phyloP scores from a whole-genome alignment of 768 basidiomycete genomes.

The Panus rudis region DNA sequence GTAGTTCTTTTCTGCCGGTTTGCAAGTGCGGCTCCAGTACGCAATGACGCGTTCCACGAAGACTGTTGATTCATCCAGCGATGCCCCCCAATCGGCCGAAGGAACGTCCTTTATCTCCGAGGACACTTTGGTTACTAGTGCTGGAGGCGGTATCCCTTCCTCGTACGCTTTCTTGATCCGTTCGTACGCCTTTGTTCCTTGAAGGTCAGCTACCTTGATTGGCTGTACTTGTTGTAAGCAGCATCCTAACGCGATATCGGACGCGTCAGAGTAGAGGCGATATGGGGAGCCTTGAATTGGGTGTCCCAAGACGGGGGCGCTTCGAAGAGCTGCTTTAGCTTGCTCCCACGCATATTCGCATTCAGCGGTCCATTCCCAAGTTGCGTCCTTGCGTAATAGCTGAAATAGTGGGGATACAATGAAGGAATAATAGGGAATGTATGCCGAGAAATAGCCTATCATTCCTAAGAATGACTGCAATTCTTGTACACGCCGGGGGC shows the following conservation, averaged over 20 bases:
- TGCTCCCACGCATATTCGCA: constrained; percentile 24
- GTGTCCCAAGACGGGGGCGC: constrained; percentile 28
- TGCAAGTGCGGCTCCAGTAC: constrained; percentile 20
- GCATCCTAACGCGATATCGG: constrained; percentile 16
- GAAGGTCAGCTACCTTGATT: constrained; percentile 13
- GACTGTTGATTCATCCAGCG: constrained; percentile 16
- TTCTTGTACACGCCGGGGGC: constrained; percentile 11
- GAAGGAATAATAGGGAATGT: constrained; percentile 29
- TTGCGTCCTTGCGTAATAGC: constrained; percentile 23
- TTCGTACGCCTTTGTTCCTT: constrained; percentile 16
- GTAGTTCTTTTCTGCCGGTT: constrained; percentile 23
- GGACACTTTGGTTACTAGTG: constrained; percentile 6
- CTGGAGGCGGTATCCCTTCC: constrained; percentile 6
- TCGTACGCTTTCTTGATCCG: constrained; percentile 8
- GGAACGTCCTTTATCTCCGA: constrained; percentile 5
- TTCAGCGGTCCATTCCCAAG: constrained; percentile 18
- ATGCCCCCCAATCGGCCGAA: constrained; percentile 9
- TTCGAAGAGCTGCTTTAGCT: constrained; percentile 22
- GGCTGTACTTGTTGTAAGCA: constrained; percentile 18
- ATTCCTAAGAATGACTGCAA: constrained; percentile 21
- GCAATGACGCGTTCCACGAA: constrained; percentile 20
- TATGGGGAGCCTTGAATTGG: constrained; percentile 25
- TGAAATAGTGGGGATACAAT: constrained; percentile 28
- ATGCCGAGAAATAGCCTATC: constrained; percentile 30
- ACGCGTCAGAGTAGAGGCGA: constrained; percentile 29